Evolutionary conservation across 192 early-diverging fungal species (phyloP).

Genomic region (Linnemannia hyalina): DNA sequence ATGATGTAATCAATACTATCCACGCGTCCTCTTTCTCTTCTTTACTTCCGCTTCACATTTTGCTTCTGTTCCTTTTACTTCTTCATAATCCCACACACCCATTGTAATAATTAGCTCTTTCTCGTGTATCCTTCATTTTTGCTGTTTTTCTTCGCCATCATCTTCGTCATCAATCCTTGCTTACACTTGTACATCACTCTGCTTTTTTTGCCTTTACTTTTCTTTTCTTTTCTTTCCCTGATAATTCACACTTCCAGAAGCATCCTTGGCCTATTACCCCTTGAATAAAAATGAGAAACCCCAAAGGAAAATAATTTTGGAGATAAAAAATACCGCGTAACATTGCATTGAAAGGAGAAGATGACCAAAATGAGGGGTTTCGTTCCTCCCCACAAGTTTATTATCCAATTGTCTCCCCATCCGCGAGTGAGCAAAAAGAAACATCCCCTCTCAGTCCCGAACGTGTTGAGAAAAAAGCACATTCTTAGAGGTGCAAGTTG

Average conservation of each 20-base stretch:
- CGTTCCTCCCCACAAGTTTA: background rate
- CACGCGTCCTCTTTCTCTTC: background rate
- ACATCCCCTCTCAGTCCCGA: too few species aligned
- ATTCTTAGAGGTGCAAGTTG: conserved; percentile 40
- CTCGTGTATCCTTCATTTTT: background rate
- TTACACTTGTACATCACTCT: background rate
- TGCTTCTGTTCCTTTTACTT: background rate
- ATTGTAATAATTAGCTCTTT: background rate
- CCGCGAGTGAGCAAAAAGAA: background rate
- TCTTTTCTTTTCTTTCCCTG: too few species aligned
- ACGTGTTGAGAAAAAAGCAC: background rate
- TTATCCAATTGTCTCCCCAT: background rate
- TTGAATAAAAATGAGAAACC: too few species aligned
- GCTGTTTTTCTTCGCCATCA: background rate
- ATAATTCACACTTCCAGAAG: too few species aligned
- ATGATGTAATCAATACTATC: background rate
- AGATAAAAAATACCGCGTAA: background rate
- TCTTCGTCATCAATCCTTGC: background rate
- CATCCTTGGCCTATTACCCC: too few species aligned
- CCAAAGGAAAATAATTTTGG: too few species aligned
- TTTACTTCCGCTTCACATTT: background rate
- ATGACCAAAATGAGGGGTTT: background rate
- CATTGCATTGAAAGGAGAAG: too few species aligned
- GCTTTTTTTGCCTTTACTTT: too few species aligned
- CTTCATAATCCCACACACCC: too few species aligned